Conservation (phyloP, 352 stramenopile genomes). For the Globisporangium camurandrum region DNA sequence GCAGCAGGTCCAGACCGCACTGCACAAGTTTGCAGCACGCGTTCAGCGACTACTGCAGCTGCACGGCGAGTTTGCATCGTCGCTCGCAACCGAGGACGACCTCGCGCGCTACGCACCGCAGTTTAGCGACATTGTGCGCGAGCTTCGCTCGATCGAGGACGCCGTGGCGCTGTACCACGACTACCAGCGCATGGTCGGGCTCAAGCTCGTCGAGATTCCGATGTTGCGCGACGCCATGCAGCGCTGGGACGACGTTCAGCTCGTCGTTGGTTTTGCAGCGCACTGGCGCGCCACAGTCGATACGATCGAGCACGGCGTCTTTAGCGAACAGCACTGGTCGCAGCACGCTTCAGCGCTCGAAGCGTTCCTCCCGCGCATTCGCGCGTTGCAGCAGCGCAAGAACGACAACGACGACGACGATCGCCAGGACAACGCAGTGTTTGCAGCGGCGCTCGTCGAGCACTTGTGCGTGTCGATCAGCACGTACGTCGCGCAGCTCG, state of each 20-base stretch:
- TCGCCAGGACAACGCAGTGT: no score
- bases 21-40: constrained; percentile 44
- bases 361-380: constrained; percentile 26
- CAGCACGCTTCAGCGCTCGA: constrained; percentile 27
- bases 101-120: constrained; percentile 39
- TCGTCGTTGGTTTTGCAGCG: constrained; percentile 38
- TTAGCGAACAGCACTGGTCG: constrained; percentile 53
- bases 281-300: constrained; percentile 36
- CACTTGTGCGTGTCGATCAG: constrained; percentile 23
- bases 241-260: constrained; percentile 50
- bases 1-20: constrained; percentile 47
- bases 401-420: neutral
- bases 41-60: constrained; percentile 42
- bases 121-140: constrained; percentile 43
- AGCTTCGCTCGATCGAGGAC: constrained; percentile 42
- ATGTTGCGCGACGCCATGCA: constrained; percentile 29
- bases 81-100: constrained; percentile 43
- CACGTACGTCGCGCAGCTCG: constrained; percentile 37
- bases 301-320: constrained; percentile 61
- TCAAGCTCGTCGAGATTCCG: constrained; percentile 53
- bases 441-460: constrained; percentile 33
- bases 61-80: constrained; percentile 37
- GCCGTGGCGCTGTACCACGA: constrained; percentile 53
- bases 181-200: constrained; percentile 61
- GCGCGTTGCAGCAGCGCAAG: constrained; percentile 20